phyloP scores from a whole-genome alignment of 495 filamentous ascomycete species.

The Elasticomyces elasticus region DNA sequence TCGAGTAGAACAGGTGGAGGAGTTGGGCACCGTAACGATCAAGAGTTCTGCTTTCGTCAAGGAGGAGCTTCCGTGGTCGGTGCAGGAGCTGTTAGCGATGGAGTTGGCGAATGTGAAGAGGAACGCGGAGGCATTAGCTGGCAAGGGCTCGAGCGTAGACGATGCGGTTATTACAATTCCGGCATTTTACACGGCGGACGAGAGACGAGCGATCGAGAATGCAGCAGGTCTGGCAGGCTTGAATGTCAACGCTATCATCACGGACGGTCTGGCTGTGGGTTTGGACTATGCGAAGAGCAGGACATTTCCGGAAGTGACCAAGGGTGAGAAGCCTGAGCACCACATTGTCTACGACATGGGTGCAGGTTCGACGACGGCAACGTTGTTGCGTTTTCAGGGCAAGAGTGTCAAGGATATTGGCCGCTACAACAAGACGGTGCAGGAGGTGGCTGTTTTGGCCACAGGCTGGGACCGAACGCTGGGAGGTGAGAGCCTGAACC shows the following conservation, averaged over 20 bases:
- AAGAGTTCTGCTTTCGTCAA: constrained; percentile 61
- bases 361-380: constrained; percentile 93
- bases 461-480: constrained; percentile 81
- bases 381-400: constrained; percentile 80
- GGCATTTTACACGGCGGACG: constrained; percentile 79
- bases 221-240: constrained; percentile 82
- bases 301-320: constrained; percentile 72
- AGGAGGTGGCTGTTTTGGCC: constrained; percentile 82
- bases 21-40: constrained; percentile 64
- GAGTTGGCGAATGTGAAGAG: constrained; percentile 77
- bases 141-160: constrained; percentile 60
- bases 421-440: constrained; percentile 90
- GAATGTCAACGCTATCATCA: constrained; percentile 72
- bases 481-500: constrained; percentile 83
- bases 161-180: constrained; percentile 87
- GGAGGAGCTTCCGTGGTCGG: constrained; percentile 60
- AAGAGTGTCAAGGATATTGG: constrained; percentile 84
- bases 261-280: constrained; percentile 85
- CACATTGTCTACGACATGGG: constrained; percentile 98
- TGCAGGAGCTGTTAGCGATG: constrained; percentile 96
- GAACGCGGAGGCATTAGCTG: constrained; percentile 79
- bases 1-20: constrained; percentile 43
- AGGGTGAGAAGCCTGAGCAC: constrained; percentile 80
- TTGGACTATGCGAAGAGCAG: constrained; percentile 89
- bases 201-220: constrained; percentile 70